These are phyloP conservation scores for Magnaporthiopsis incrustans DNA, from an alignment of 2,329 filamentous ascomycete genomes.

Conservation along the genomic window DNA sequence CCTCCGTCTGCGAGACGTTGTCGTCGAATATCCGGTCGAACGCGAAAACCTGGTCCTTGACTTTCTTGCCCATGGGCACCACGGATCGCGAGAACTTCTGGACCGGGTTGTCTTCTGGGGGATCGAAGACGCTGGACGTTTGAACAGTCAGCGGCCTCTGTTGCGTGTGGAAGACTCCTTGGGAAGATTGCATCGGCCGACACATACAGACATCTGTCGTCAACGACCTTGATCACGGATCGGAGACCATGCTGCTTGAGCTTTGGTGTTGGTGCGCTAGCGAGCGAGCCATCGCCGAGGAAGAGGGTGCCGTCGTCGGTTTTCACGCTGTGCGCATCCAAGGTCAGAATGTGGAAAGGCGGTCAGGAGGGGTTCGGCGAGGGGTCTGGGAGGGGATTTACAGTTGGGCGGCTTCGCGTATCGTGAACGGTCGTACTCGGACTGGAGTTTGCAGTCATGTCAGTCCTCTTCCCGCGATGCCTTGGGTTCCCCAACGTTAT, in stretches of 20 bases:
- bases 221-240: slow-evolving; percentile 90
- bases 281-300: slow-evolving; percentile 92
- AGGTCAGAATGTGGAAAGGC: slow-evolving; percentile 2
- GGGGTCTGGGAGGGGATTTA: slow-evolving; percentile 26
- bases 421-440: slow-evolving; percentile 66
- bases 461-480: neutral
- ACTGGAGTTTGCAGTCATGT: slow-evolving; percentile 32
- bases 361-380: neutral
- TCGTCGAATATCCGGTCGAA: slow-evolving; percentile 98
- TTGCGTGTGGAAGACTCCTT: neutral
- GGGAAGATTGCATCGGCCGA: neutral
- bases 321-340: slow-evolving; percentile 37
- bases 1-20: slow-evolving; percentile 81
- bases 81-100: slow-evolving; percentile 80
- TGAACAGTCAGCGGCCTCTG: neutral
- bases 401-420: slow-evolving; percentile 91
- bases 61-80: slow-evolving; percentile 75
- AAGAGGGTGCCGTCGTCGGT: slow-evolving; percentile 83
- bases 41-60: slow-evolving; percentile 95
- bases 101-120: slow-evolving; percentile 87
- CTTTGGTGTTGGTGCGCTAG: slow-evolving; percentile 77
- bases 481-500: neutral
- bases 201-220: slow-evolving; percentile 91
- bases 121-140: slow-evolving; percentile 75
- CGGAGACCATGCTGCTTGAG: slow-evolving; percentile 79